These are phyloP conservation scores for Cyclotella atomus DNA, from an alignment of 108 stramenopile species.

Conservation along the genomic window DNA sequence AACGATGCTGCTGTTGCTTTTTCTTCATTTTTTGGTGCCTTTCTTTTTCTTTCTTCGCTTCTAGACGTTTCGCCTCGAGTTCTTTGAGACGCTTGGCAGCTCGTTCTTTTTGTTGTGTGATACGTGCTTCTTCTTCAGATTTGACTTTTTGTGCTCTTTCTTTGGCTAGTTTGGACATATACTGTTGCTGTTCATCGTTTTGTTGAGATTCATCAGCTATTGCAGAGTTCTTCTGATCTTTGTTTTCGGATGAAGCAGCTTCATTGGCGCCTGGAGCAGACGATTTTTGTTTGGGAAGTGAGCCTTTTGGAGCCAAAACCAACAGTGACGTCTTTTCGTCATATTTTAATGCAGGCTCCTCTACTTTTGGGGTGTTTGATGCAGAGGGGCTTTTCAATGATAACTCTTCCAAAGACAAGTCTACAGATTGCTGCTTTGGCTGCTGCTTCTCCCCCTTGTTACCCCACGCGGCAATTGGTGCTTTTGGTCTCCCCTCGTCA, in stretches of 20 bases:
- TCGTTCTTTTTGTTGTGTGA: conserved; percentile 50
- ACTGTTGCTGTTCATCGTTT: conserved; percentile 23
- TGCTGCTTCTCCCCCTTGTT: conserved; percentile 24
- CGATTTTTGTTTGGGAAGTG: conserved; percentile 3
- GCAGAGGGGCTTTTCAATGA: not conserved
- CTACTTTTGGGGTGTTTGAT: not conserved
- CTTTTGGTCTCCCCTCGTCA: conserved; percentile 9
- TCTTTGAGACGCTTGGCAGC: conserved; percentile 62
- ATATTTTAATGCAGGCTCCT: not conserved
- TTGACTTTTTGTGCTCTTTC: conserved; percentile 64
- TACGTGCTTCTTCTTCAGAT: conserved; percentile 62
- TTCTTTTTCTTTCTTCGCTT: conserved; percentile 50
- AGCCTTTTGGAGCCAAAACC: conserved; percentile 23
- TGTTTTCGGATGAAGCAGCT: not conserved
- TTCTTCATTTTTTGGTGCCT: conserved; percentile 19
- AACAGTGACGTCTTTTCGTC: conserved; percentile 12
- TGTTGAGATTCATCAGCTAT: conserved; percentile 3
- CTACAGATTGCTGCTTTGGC: not conserved
- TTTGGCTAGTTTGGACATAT: conserved; percentile 66
- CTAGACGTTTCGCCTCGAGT: conserved; percentile 60
- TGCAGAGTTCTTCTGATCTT: not conserved
- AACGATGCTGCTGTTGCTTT: conserved; percentile 16
- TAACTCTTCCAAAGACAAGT: conserved; percentile 11
- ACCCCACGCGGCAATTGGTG: conserved; percentile 35
- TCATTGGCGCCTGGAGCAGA: conserved; percentile 7